phyloP scores from a whole-genome alignment of 495 filamentous ascomycete genomes.

The Neurospora africana region DNA sequence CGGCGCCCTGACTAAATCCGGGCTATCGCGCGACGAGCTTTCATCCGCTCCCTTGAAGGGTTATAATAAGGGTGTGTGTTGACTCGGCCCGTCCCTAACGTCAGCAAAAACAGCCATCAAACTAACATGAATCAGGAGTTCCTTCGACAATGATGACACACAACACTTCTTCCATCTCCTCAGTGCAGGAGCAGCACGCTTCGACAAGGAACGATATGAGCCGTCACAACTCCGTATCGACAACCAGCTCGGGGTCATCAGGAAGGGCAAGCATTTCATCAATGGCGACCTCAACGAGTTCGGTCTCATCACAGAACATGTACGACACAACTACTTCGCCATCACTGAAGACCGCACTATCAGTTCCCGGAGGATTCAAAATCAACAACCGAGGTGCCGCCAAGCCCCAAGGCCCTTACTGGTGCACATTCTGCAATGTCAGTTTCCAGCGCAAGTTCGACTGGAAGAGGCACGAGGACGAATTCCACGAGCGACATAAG shows the following conservation, averaged over 20 bases:
- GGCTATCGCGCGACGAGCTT: slow-evolving; percentile 20
- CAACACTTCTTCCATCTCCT: background rate
- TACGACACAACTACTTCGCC: slow-evolving; percentile 4
- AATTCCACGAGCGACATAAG: slow-evolving; percentile 42
- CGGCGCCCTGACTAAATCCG: slow-evolving; percentile 21
- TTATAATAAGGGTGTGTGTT: slow-evolving; percentile 9
- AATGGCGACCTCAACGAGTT: slow-evolving; percentile 19
- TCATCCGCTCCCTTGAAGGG: slow-evolving; percentile 22
- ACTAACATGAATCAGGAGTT: background rate
- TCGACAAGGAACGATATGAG: background rate
- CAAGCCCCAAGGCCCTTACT: slow-evolving; percentile 30
- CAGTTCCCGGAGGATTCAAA: slow-evolving; percentile 2
- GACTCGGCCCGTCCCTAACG: background rate
- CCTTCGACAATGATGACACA: background rate
- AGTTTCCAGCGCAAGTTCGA: slow-evolving; percentile 42
- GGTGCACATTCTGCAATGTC: slow-evolving; percentile 42
- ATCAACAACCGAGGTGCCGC: slow-evolving; percentile 20
- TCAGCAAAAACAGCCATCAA: background rate
- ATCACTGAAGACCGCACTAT: background rate
- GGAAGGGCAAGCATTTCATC: slow-evolving; percentile 22
- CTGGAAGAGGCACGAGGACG: slow-evolving; percentile 44
- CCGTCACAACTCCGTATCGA: slow-evolving; percentile 20
- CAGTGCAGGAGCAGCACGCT: background rate
- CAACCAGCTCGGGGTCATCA: slow-evolving; percentile 26
- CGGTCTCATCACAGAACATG: slow-evolving; percentile 16